Base-by-base conservation (phyloP, 495 filamentous ascomycete genomes). In the Penicillium pulvis region DNA sequence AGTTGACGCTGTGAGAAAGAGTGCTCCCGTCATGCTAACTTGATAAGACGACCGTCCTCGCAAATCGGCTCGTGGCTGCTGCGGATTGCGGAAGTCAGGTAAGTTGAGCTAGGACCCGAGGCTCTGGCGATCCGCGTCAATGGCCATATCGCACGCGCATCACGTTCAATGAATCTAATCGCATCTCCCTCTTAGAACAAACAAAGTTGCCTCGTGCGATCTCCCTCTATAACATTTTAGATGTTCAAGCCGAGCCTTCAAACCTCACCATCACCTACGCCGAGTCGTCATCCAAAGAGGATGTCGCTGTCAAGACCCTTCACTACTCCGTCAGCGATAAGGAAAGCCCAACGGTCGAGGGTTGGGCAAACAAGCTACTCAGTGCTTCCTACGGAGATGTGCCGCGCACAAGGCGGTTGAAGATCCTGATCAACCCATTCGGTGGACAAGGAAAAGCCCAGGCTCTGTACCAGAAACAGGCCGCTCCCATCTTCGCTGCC, bases 381-480 rank as follows among this genome's bases (percentile, higher is more conserved):
- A 75, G 84, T 45, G 78, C 79, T 24, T 83, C 92, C 24, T 97
- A 97, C 66, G 88, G 86, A 19, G 75, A 81, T n/a, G 83, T 87
- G 0, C 82, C 88, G 45, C 83, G 81, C 19, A 81, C 78, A 42
- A 93, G 90, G 68, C 84, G 91, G 26, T 83, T 93, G 63, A 94
- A 94, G 74, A 85, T 98, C 30, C 74, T 97, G 17, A 81, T 98
- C 59, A 98, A 98, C 65, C 94, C 94, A 0, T 89, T 93, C 59
- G 90, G 92, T 24, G 94, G 94, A 6, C 86, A 91, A 24, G 92
- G 93, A 12, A 82, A 81, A 28, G 94, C 92, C 16, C 77, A 79
- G 46, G 87, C 85, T 61, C 81, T 87, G 56, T 98, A 91, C 80
- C 73, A 85, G 53, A 83, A 83, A 50, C 80, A 93, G 58, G 87